These are phyloP conservation scores for Phlebiopsis gigantea DNA, from an alignment of 768 basidiomycete species.

Conservation along the genomic window DNA sequence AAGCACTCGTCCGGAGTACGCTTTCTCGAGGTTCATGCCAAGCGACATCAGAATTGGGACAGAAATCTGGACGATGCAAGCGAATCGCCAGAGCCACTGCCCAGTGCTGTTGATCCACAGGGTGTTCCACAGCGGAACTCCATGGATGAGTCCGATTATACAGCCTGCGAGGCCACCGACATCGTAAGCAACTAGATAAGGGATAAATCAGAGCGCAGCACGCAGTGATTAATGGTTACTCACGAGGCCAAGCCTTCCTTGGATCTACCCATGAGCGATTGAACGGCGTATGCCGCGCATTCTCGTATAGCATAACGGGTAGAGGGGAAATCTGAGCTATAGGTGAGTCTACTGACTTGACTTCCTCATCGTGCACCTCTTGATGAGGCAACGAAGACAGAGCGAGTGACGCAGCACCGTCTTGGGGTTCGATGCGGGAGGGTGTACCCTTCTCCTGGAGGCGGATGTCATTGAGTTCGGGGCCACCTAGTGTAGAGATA, in stretches of 20 bases:
- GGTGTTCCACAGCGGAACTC: not conserved
- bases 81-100: not conserved
- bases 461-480: no score
- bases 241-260: not conserved
- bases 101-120: not conserved
- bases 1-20: not conserved
- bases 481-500: no score
- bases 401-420: no score
- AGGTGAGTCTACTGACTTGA: no score
- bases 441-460: no score
- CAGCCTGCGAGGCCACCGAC: not conserved
- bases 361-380: no score
- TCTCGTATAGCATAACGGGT: not conserved
- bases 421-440: no score
- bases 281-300: not conserved
- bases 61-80: not conserved
- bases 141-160: not conserved
- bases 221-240: not conserved
- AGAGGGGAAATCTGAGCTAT: no score
- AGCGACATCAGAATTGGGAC: not conserved
- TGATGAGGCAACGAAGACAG: no score
- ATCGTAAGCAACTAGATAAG: not conserved
- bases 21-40: not conserved
- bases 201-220: no score
- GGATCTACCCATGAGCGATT: not conserved